Base-by-base conservation (phyloP, 2,329 filamentous ascomycete genomes). In the Fusarium compactum region DNA sequence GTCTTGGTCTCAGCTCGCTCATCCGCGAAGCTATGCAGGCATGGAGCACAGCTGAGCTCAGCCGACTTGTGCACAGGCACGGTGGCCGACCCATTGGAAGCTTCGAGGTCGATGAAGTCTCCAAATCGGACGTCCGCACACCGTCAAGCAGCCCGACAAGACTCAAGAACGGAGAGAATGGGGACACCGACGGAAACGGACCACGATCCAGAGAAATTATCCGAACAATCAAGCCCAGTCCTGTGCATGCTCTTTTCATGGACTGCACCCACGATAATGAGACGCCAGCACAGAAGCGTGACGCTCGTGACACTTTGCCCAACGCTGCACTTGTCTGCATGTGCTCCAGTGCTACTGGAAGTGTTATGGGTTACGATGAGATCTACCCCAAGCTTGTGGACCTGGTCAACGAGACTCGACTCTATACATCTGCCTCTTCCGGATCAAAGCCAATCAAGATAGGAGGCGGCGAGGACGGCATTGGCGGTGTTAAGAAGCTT, bases 191-290 rank as follows among this genome's bases (percentile, higher is more conserved):
- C 44, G 78, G 79, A 16, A 76, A 80, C 9, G 77, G 73, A 38
- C 76, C 77, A 18, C 78, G 81, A 27, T 82, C 83, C 32, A 83
- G 85, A 38, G 91, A 95, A 74, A 87, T 92, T 20, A 86, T 97
- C 71, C 92, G 91, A 70, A 91, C 87, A 67, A 95, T 99, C 80
- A 93, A 93, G 71, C 91, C 92, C n/a, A 92, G 90, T 6, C 93
- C 95, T 6, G 92, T 98, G 0, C 95, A 97, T 71, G 96, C 95
- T 1, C 84, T 99, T 2, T 98, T 99, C 81, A 98, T 98, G 94
- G 97, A 99, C 79, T 99, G 97, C 80, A 99, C 97, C 0, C 96
- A 99, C 79, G 96, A 99, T 82, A 99, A 99, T 75, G 95, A 99
- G 82, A 92, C 94, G 4, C 96, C 96, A 1, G 93, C 95, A 1